Percentiles rank a stretch among this genome's conserved stretches.
phyloP scores from a whole-genome alignment of 2,329 filamentous ascomycete genomes.

The Penicillium sp. region DNA sequence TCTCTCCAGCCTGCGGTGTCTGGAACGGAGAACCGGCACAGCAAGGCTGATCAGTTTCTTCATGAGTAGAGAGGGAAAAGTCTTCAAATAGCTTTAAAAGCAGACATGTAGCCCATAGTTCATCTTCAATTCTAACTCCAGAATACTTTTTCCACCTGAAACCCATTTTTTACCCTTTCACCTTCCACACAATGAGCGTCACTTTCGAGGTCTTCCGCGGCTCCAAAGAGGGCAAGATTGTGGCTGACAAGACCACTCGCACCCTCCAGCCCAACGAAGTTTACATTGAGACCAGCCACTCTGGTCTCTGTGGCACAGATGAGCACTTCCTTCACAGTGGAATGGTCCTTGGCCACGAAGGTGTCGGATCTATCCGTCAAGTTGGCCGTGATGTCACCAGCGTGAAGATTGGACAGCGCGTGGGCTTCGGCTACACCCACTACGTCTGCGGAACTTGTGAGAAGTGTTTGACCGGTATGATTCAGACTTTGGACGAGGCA shows the following conservation, averaged over 20 bases:
- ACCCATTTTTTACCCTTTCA: background rate
- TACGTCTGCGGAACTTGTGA: slow-evolving; percentile 38
- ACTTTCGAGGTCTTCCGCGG: slow-evolving; percentile 32
- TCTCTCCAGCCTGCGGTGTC: background rate
- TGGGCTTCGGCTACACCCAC: slow-evolving; percentile 41
- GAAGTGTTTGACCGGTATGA: slow-evolving; percentile 33
- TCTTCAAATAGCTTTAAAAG: slow-evolving; percentile 4
- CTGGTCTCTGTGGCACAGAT: slow-evolving; percentile 31
- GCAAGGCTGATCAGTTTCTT: slow-evolving; percentile 8
- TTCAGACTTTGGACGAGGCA: background rate
- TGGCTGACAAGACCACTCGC: slow-evolving; percentile 27
- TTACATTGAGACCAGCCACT: slow-evolving; percentile 29
- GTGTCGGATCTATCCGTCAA: slow-evolving; percentile 54
- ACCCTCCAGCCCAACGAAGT: slow-evolving; percentile 25
- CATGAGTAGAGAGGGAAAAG: background rate
- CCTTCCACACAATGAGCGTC: slow-evolving; percentile 21
- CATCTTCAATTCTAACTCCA: background rate
- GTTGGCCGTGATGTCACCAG: slow-evolving; percentile 49
- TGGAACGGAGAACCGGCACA: slow-evolving; percentile 3
- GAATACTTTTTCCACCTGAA: background rate
- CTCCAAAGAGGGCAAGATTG: slow-evolving; percentile 26
- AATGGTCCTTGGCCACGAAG: slow-evolving; percentile 55
- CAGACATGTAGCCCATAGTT: background rate
- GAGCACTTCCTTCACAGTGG: slow-evolving; percentile 26
- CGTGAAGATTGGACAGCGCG: slow-evolving; percentile 49